Base-by-base conservation (phyloP, 176 grass and related monocot species). In the Areca catechu region DNA sequence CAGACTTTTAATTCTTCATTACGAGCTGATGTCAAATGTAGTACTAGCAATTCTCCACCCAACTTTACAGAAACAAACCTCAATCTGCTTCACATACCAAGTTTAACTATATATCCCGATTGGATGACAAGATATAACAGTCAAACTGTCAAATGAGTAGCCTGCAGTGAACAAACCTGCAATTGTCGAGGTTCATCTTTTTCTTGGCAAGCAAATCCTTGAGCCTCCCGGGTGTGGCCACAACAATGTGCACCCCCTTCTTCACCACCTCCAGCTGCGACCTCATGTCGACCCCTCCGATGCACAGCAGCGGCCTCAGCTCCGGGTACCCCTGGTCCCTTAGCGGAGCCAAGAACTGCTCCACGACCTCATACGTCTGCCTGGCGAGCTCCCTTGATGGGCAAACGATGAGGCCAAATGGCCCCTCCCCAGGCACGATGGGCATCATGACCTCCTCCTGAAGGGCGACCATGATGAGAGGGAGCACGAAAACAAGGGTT, bases 191-290 rank as follows among this genome's bases (percentile, higher is more conserved):
- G 61, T 98, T 98, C 87, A 92, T 92, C 76, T 87, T 92, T 62
- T 92, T 98, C 76, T 92, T 98, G 15, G 93, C 81, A 17, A 98
- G 87, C 55, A 98, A 63, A 67, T 98, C 93, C 68, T 98, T 98
- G 15, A 98, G 78, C 1, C 93, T 69, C 34, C 93, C 93, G 56
- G 93, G 93, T 0, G 81, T 98, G 10, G 93, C 84, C 18, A 98
- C 93, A 21, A 88, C 83, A 49, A 97, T 92, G 65, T 98, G 93
- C 3, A 92, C 84, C 0, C 87, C 93, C 63, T 91, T 92, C 69
- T 85, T 92, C 16, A 98, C 63, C 21, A 88, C 79, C 20, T 98
- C 93, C 4, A 98, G 54, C 59, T 97, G 93, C 0, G 77, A 62
- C 57, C 77, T 82, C 93, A 97, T 88, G 25, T 97, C 87, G 0